Evolutionary conservation across 75 land plant genomes (phyloP), one percentile per base, ranked within the genome.

Genomic region (Ceratopteris richardii): DNA sequence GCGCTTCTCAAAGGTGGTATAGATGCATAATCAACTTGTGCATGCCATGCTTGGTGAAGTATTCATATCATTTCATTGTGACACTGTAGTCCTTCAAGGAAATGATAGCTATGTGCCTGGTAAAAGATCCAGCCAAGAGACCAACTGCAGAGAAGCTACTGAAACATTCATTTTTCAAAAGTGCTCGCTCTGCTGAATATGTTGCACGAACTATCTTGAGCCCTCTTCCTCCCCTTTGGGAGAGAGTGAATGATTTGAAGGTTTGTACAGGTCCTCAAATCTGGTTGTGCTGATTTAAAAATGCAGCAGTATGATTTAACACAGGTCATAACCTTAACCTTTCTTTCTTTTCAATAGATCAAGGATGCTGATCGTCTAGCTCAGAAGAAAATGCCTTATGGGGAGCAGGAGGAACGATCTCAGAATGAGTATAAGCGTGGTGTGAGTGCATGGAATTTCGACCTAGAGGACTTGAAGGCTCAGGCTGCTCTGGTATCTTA

Each of bases 401-500:
- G 85, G 53, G 97, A 95, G 57, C 77, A 95, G 77, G 99, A 95
- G 67, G 99, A 88, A 51, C 29, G 76, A 65, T 93, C 98, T 40
- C 97, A 94, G 96, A 94, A 72, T 72, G 98, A 88, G 76, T 93
- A 93, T 46, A 93, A 88, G 65, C 77, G 98, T 57, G 98, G 98
- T 52, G 92, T 93, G n/a, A 93, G 98, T 75, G 78, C 78, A 22
- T 93, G 98, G 98, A 85, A 93, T 70, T 93, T 93, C 60, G 73
- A 93, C 61, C 60, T 88, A 21, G 98, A 88, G 40, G 90, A 85
- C 57, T 52, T 93, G 64, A 93, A 85, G 66, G 82, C 86, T 42
- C 94, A 92, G 58, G 98, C 98, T 44, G 85, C 90, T 36, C 40
- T 88, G 95, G 97, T 90, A 77, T 33, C n/a, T n/a, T n/a, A n/a